Conservation (phyloP, 345 rosid genomes). For the Carallia pectinifolia region DNA sequence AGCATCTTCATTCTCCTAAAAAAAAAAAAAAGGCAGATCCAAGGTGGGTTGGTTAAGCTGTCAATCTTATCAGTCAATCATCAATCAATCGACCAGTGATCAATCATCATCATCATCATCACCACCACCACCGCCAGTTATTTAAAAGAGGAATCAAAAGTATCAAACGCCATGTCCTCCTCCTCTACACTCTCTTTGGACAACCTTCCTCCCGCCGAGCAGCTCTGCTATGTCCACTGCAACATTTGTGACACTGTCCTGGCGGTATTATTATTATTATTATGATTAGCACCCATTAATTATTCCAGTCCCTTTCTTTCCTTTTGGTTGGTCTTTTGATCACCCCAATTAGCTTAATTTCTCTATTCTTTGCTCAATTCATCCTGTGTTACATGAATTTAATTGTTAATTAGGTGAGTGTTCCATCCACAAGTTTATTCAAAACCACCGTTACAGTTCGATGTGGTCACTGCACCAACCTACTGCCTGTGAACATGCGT, state of each 20-base stretch:
- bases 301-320: not conserved
- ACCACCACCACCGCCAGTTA: conserved; percentile 28
- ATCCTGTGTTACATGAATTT: not conserved
- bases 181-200: conserved; percentile 36
- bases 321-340: not conserved
- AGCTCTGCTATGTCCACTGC: conserved; percentile 99
- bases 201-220: conserved; percentile 57
- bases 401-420: conserved; percentile 61
- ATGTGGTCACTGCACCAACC: conserved; percentile 96
- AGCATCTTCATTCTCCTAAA: conserved; percentile 14
- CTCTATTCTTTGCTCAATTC: not conserved
- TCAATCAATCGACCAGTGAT: conserved; percentile 24
- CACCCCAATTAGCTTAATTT: not conserved
- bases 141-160: conserved; percentile 26
- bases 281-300: not conserved
- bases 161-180: conserved; percentile 30
- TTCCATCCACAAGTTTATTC: conserved; percentile 93
- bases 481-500: conserved; percentile 86
- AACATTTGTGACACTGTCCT: conserved; percentile 88
- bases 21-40: conserved; percentile 36
- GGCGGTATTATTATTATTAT: conserved; percentile 46
- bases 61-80: conserved; percentile 51
- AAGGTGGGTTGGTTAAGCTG: conserved; percentile 51
- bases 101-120: not conserved
- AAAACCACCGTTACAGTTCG: conserved; percentile 92